Percentiles rank a stretch among this genome's conserved stretches.
These are phyloP conservation scores for Magnolia changhungtana DNA, from an alignment of 164 flowering plant genomes.

Conservation along the genomic window DNA sequence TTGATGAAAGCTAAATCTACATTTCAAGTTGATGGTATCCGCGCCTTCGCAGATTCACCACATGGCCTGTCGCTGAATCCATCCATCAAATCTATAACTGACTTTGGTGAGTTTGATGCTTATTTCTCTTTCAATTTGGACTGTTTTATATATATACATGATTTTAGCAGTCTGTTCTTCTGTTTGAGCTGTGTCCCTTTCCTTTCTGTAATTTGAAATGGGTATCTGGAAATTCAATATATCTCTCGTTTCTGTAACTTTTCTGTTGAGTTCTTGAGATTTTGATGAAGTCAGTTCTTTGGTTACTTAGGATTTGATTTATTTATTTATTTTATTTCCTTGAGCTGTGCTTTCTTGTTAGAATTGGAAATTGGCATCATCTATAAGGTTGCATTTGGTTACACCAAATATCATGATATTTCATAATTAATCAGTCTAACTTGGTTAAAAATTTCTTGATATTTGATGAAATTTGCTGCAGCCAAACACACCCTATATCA, in stretches of 20 bases:
- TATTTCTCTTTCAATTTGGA: neutral
- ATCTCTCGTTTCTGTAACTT: neutral
- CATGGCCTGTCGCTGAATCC: slow-evolving; percentile 24
- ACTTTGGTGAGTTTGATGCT: slow-evolving; percentile 32
- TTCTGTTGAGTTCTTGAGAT: neutral
- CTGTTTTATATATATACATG: neutral
- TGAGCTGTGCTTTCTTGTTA: neutral
- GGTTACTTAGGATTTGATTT: neutral
- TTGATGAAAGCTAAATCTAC: slow-evolving; percentile 41
- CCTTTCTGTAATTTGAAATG: neutral
- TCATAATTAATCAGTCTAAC: too few relatives aligned
- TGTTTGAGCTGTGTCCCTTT: neutral
- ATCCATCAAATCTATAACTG: slow-evolving; percentile 26
- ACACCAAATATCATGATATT: too few relatives aligned
- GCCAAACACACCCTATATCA: too few relatives aligned
- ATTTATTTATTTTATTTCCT: neutral
- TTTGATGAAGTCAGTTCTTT: neutral
- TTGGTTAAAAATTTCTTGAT: too few relatives aligned
- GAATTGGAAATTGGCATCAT: neutral
- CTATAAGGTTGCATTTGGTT: neutral
- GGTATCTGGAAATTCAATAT: neutral
- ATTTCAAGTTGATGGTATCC: slow-evolving; percentile 40
- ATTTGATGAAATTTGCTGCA: too few relatives aligned
- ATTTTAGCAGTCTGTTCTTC: neutral
- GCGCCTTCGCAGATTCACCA: slow-evolving; percentile 13